These are phyloP conservation scores for Trichoderma aggressivum DNA, from an alignment of 2,329 filamentous ascomycete species.

Conservation along the genomic window DNA sequence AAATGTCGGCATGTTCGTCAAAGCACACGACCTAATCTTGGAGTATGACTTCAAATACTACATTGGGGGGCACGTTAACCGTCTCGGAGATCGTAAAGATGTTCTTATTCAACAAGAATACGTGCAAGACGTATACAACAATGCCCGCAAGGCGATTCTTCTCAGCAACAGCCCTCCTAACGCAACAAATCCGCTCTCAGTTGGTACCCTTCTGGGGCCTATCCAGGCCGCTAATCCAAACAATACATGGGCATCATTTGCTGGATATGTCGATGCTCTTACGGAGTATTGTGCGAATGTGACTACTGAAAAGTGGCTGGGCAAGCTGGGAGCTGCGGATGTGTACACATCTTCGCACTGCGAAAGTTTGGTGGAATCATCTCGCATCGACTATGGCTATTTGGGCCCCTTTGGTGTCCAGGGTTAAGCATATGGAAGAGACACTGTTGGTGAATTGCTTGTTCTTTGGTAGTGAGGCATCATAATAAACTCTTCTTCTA, in stretches of 20 bases:
- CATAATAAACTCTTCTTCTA: not conserved
- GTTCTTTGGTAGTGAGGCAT: not conserved
- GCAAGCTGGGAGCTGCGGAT: not conserved
- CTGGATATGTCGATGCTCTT: not conserved
- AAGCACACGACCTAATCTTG: not conserved
- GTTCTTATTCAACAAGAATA: not conserved
- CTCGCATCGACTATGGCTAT: not conserved
- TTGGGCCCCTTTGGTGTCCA: not conserved
- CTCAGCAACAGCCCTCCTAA: not conserved
- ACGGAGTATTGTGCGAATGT: not conserved
- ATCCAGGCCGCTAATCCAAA: not conserved
- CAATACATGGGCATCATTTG: not conserved
- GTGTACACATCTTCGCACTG: not conserved
- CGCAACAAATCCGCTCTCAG: not conserved
- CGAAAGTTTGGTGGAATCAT: not conserved
- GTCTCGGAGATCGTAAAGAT: not conserved
- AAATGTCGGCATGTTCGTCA: not conserved
- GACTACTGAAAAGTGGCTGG: not conserved
- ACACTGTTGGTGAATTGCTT: not conserved
- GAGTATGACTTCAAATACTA: not conserved
- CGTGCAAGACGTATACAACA: not conserved
- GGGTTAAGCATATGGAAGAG: not conserved
- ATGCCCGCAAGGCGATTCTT: not conserved
- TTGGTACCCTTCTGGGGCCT: not conserved
- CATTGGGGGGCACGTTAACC: not conserved